Evolutionary conservation across 139 green algal genomes (phyloP).

Genomic region (Edaphochlamys debaryana): DNA sequence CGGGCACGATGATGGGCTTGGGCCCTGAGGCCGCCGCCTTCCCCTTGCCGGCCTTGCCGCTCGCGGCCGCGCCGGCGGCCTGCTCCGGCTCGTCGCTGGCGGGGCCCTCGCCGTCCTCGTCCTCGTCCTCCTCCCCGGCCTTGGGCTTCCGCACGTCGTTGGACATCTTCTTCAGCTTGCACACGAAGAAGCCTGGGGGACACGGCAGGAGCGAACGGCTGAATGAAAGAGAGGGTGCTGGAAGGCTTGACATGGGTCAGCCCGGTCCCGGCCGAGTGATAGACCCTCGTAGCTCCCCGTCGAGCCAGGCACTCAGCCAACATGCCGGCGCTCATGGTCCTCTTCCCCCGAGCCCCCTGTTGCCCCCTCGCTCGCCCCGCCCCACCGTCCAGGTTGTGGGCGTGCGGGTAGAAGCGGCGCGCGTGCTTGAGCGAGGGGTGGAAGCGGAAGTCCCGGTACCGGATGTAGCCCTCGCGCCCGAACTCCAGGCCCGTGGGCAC

Average conservation of each 20-base stretch:
- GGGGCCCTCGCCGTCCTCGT: constrained; percentile 27
- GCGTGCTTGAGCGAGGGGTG: constrained; percentile 89
- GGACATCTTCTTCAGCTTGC: constrained; percentile 97
- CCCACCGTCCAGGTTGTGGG: constrained; percentile 98
- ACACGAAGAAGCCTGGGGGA: constrained; percentile 96
- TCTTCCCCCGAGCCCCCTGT: too few relatives aligned
- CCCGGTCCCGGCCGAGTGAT: too few relatives aligned
- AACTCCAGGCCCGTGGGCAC: constrained; percentile 95
- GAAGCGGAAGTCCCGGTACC: constrained; percentile 94
- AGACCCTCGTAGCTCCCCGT: too few relatives aligned
- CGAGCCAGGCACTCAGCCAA: too few relatives aligned
- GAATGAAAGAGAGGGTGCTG: too few relatives aligned
- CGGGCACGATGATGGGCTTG: constrained; percentile 21
- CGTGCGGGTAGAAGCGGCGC: constrained; percentile 97
- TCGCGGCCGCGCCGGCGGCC: not conserved
- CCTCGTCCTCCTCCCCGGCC: constrained; percentile 43
- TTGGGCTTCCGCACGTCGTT: constrained; percentile 71
- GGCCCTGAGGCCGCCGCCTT: constrained; percentile 5
- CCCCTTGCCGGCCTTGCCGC: not conserved
- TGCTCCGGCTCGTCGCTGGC: constrained; percentile 10
- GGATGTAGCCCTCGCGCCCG: constrained; percentile 85
- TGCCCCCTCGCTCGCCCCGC: too few relatives aligned
- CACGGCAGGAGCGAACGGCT: too few relatives aligned
- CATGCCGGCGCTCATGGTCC: too few relatives aligned
- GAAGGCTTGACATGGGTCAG: too few relatives aligned